Evolutionary conservation across 1,284 basidiomycete genomes (phyloP), one percentile per base, ranked within the genome.

Genomic region (Ceratobasidium sp.): DNA sequence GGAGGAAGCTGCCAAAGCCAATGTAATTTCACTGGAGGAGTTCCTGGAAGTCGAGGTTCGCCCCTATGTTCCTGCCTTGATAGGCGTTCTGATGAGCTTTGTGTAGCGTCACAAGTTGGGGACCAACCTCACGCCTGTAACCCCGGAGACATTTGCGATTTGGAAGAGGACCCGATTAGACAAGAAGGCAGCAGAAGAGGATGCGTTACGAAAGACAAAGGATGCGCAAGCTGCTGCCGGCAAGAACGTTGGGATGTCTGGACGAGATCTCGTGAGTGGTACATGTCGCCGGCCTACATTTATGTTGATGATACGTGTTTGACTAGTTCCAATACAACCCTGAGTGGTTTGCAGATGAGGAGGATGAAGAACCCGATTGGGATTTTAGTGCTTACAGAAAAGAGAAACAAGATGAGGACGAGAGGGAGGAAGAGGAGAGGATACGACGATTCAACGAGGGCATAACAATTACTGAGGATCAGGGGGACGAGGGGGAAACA

Each of bases 131-230:
- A 99, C 98, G 8, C 98, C 97, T 0, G 96, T 99, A n/a, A 99
- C 97, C 0, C 91, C 89, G 6, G 98, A 99, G 84, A 87, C 93
- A 0, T 99, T 99, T 83, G 94, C 95, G 0, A 88, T 90, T 71
- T 99, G 97, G 98, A 99, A 99, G 87, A 94, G 92, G 88, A 98
- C 93, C 69, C 87, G 94, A 79, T 89, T 94, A 91, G 92, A 94
- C 87, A 97, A 96, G 91, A 99, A 96, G 86, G 88, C 91, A 67
- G 96, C 95, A 12, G 96, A 97, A 83, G 86, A 88, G 55, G 95
- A 98, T 77, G 94, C 90, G 0, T 30, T 92, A 77, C 90, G 90
- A 83, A 97, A 95, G 86, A 90, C 96, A 65, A 99, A 99, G 87
- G 93, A 94, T 71, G 84, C 90, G 3, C 93, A 96, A 81, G 90